These are phyloP conservation scores for Pelargonium citronellum DNA, from an alignment of 441 rosid genomes.

Conservation along the genomic window DNA sequence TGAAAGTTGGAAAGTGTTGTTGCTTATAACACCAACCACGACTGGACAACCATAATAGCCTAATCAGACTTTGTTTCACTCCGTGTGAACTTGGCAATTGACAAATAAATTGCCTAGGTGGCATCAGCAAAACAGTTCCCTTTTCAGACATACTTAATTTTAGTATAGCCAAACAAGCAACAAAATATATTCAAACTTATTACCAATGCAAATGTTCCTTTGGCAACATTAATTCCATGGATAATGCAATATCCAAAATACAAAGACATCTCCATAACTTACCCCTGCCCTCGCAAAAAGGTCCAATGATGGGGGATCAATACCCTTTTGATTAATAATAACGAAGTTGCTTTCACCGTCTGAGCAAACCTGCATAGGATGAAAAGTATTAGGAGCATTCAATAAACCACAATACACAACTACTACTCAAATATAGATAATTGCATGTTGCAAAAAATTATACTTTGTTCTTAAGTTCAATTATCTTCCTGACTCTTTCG, in stretches of 20 bases:
- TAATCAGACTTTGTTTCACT: neutral
- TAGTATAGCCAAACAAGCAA: too few relatives aligned
- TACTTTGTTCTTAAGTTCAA: slow-evolving; percentile 83
- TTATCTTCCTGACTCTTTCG: slow-evolving; percentile 71
- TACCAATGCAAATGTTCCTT: too few relatives aligned
- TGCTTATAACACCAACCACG: neutral
- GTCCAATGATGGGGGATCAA: slow-evolving; percentile 89
- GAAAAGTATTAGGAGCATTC: slow-evolving; percentile 9
- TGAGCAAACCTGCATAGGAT: slow-evolving; percentile 64
- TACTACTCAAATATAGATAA: neutral
- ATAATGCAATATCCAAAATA: too few relatives aligned
- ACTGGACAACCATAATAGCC: neutral
- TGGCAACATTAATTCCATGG: too few relatives aligned
- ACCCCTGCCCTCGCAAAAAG: slow-evolving; percentile 96
- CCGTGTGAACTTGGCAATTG: neutral
- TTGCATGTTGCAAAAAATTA: neutral
- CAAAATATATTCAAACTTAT: neutral
- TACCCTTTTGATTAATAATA: slow-evolving; percentile 91
- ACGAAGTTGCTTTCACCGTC: slow-evolving; percentile 71
- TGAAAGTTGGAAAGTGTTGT: too few relatives aligned
- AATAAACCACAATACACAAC: slow-evolving; percentile 5
- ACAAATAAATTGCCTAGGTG: neutral
- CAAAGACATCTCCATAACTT: slow-evolving; percentile 24
- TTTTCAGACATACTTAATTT: neutral
- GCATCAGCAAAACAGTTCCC: neutral